Evolutionary conservation across 2,329 filamentous ascomycete genomes (phyloP).

Genomic region (Fusarium sp.): DNA sequence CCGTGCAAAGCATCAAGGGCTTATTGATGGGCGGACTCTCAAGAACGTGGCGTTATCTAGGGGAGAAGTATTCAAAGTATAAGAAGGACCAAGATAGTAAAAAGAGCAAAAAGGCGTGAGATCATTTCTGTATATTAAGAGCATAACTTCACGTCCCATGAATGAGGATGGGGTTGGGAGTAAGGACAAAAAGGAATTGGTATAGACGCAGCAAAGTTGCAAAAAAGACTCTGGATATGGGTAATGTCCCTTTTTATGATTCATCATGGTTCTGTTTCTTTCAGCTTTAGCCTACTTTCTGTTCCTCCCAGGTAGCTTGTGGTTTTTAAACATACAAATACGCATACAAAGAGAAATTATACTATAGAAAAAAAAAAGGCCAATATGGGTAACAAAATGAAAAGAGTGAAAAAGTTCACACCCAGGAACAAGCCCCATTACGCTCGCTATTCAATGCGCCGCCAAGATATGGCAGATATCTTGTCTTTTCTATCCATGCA

Average conservation of each 20-base stretch:
- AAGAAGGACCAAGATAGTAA: conserved; percentile 52
- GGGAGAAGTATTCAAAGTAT: conserved; percentile 81
- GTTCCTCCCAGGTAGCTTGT: conserved; percentile 2
- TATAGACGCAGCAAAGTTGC: conserved; percentile 24
- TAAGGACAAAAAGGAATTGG: conserved; percentile 9
- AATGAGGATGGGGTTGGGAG: conserved; percentile 19
- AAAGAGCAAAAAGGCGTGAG: conserved; percentile 35
- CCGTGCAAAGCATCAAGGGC: conserved; percentile 86
- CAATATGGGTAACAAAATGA: conserved; percentile 21
- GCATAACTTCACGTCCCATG: not conserved
- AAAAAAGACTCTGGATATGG: not conserved
- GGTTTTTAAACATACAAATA: conserved; percentile 9
- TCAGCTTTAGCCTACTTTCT: not conserved
- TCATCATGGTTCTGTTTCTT: conserved; percentile 12
- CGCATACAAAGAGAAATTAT: conserved; percentile 25
- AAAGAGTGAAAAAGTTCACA: conserved; percentile 33
- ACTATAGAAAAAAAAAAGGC: not conserved
- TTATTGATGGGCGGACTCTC: conserved; percentile 78
- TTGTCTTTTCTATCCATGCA: conserved; percentile 33
- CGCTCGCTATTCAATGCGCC: conserved; percentile 45
- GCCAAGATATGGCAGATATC: conserved; percentile 43
- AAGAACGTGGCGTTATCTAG: conserved; percentile 77
- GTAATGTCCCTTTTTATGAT: conserved; percentile 17
- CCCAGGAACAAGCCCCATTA: conserved; percentile 31
- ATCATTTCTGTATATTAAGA: not conserved